Conservation (phyloP, 257 asterid genomes). For the Solanum stenotomum region DNA sequence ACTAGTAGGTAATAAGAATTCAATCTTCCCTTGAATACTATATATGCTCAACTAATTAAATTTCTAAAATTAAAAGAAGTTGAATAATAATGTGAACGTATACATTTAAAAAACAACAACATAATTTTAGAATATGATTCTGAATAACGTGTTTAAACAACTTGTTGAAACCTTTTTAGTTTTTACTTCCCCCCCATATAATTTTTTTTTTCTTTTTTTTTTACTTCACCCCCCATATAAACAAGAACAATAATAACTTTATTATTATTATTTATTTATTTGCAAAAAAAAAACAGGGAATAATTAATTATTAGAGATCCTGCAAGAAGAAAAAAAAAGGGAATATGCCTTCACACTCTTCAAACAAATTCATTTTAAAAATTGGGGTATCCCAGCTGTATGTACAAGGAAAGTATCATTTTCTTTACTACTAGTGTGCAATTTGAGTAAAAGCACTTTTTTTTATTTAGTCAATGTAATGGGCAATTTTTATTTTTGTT, state of each 20-base stretch:
- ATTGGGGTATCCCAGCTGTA: neutral
- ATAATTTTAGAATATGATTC: neutral
- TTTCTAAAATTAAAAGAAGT: too few species aligned
- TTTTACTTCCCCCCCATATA: too few species aligned
- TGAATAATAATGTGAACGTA: too few species aligned
- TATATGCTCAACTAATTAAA: too few species aligned
- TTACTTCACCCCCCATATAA: neutral
- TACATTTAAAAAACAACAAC: too few species aligned
- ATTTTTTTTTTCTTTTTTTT: too few species aligned
- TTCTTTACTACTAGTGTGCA: neutral
- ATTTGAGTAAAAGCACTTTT: neutral
- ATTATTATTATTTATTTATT: neutral
- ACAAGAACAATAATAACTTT: neutral
- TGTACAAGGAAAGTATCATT: neutral
- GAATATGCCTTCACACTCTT: neutral
- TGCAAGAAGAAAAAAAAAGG: neutral
- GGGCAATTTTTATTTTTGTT: too few species aligned
- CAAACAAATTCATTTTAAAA: neutral
- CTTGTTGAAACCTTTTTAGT: neutral
- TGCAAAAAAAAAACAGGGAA: neutral
- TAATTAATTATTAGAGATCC: neutral
- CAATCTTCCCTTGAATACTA: too few species aligned
- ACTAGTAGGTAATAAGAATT: too few species aligned
- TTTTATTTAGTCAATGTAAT: neutral
- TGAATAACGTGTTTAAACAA: neutral